A percentile compares a stretch with the other conserved stretches of the same genome.
phyloP scores from a whole-genome alignment of 257 asterid species.

The Henckelia pumila region DNA sequence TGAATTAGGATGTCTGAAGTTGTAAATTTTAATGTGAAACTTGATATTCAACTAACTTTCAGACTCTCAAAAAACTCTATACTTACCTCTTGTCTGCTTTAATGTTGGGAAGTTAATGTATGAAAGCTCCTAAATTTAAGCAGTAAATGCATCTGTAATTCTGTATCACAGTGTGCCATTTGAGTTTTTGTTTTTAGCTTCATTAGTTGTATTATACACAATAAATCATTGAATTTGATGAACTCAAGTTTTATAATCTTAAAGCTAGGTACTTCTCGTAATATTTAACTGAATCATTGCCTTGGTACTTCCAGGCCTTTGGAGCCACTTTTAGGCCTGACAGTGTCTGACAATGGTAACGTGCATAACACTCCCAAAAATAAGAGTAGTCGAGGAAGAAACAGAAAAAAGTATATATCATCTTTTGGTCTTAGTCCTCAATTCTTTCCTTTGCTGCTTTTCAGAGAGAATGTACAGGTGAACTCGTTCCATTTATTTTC shows the following conservation, averaged over 20 bases:
- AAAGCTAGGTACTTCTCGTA: slow-evolving; percentile 4
- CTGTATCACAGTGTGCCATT: slow-evolving; percentile 2
- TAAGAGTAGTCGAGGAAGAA: slow-evolving; percentile 65
- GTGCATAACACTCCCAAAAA: slow-evolving; percentile 33
- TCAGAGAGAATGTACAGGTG: not conserved
- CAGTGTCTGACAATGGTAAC: slow-evolving; percentile 41
- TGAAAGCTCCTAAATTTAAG: not conserved
- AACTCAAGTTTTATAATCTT: slow-evolving; percentile 5
- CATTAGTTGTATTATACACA: not conserved
- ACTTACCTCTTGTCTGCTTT: slow-evolving; percentile 9
- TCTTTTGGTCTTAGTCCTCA: slow-evolving; percentile 20
- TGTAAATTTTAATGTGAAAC: slow-evolving; percentile 18
- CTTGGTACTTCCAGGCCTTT: slow-evolving; percentile 45
- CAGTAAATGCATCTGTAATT: not conserved
- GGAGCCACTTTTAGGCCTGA: slow-evolving; percentile 51
- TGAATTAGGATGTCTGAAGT: slow-evolving; percentile 12
- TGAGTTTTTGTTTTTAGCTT: slow-evolving; percentile 11
- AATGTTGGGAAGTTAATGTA: slow-evolving; percentile 19
- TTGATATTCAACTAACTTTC: slow-evolving; percentile 21
- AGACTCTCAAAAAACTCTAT: slow-evolving; percentile 5
- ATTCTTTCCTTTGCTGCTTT: slow-evolving; percentile 13
- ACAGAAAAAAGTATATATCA: slow-evolving; percentile 71
- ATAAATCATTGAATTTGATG: slow-evolving; percentile 9
- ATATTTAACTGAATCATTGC: slow-evolving; percentile 10
- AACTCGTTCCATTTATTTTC: slow-evolving; percentile 20